These are phyloP conservation scores for Danielozyma ontarioensis DNA, from an alignment of 805 yeast species.

Conservation along the genomic window DNA sequence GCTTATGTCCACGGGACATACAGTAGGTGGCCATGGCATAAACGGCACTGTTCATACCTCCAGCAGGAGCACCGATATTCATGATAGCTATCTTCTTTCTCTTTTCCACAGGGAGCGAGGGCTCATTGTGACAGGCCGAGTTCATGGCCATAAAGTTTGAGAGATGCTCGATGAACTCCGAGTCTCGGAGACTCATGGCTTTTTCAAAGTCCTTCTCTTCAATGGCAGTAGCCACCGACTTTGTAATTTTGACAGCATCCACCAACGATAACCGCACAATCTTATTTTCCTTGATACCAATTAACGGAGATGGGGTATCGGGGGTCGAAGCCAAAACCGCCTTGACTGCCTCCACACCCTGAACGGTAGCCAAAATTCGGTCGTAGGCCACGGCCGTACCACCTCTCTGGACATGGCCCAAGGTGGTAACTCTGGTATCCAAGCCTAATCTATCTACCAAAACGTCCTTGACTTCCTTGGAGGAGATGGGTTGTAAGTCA, in stretches of 20 bases:
- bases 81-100: conserved; percentile 63
- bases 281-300: conserved; percentile 67
- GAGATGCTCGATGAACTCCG: conserved; percentile 63
- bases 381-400: conserved; percentile 77
- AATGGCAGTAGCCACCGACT: conserved; percentile 68
- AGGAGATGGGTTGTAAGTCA: conserved; percentile 61
- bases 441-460: conserved; percentile 58
- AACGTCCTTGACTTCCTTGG: conserved; percentile 61
- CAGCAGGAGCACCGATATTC: conserved; percentile 78
- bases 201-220: conserved; percentile 58
- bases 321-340: conserved; percentile 67
- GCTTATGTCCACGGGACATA: conserved; percentile 68
- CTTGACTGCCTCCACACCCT: conserved; percentile 78
- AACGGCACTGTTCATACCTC: conserved; percentile 75
- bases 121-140: conserved; percentile 31
- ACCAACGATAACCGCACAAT: conserved; percentile 63
- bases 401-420: conserved; percentile 83
- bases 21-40: conserved; percentile 71
- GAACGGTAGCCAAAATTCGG: conserved; percentile 66
- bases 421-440: conserved; percentile 72
- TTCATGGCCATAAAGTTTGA: conserved; percentile 54
- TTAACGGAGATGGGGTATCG: conserved; percentile 74
- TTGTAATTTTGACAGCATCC: conserved; percentile 68
- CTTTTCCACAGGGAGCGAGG: conserved; percentile 43
- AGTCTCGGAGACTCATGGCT: conserved; percentile 68